Conservation (phyloP, 495 filamentous ascomycete species). For the Trypethelium eluteriae region DNA sequence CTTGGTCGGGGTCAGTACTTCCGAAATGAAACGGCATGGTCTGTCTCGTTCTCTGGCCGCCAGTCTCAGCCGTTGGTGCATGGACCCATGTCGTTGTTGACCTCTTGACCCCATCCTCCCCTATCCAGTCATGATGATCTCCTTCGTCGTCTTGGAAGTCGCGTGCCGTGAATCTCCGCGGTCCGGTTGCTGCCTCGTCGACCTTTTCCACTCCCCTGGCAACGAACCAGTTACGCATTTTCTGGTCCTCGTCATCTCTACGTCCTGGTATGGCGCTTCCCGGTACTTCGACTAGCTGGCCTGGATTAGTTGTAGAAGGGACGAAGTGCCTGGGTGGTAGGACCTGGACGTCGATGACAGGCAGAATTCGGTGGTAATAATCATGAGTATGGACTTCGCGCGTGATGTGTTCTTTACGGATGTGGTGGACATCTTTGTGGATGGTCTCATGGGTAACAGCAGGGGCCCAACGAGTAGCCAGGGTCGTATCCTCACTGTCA, state of each 20-base stretch:
- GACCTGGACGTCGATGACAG: slow-evolving; percentile 45
- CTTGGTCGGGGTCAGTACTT: not conserved
- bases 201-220: not conserved
- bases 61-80: not conserved
- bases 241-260: slow-evolving; percentile 1
- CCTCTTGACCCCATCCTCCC: slow-evolving; percentile 1
- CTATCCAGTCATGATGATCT: slow-evolving; percentile 3
- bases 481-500: slow-evolving; percentile 28
- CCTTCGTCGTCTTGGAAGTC: not conserved
- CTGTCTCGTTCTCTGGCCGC: not conserved
- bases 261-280: not conserved
- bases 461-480: slow-evolving; percentile 25
- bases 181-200: not conserved
- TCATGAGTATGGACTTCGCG: slow-evolving; percentile 53
- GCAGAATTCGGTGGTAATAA: slow-evolving; percentile 45
- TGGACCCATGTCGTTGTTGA: slow-evolving; percentile 7
- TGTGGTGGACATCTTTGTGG: slow-evolving; percentile 39
- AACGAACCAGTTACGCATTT: slow-evolving; percentile 3
- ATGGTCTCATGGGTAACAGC: slow-evolving; percentile 51
- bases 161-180: not conserved
- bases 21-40: not conserved
- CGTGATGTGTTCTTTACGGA: slow-evolving; percentile 44
- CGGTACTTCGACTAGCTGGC: not conserved
- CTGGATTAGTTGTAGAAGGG: slow-evolving; percentile 11
- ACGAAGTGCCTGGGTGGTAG: slow-evolving; percentile 39